phyloP scores from a whole-genome alignment of 257 asterid genomes.

The Hygrophila difformis region DNA sequence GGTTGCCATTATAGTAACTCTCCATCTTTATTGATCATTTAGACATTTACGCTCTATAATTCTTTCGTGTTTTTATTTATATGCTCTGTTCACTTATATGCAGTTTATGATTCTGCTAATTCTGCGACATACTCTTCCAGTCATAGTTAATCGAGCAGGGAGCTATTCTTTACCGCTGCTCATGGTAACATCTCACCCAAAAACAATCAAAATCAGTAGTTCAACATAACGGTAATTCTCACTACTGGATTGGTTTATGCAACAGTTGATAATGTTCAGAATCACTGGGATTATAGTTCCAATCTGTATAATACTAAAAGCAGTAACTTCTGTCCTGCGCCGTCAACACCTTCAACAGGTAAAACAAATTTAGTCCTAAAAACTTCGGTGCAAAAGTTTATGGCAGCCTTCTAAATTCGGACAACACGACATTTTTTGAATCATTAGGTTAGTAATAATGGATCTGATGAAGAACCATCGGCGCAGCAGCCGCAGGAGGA shows the following conservation, averaged over 20 bases:
- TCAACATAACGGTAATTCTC: too few relatives aligned
- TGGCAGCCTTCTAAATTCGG: neutral
- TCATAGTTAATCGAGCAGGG: conserved; percentile 56
- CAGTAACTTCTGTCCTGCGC: conserved; percentile 49
- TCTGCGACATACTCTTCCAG: conserved; percentile 74
- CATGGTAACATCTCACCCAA: conserved; percentile 44
- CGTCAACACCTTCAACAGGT: conserved; percentile 59
- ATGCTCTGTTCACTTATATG: conserved; percentile 7
- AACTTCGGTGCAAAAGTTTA: neutral
- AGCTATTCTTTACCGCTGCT: conserved; percentile 58
- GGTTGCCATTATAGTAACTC: conserved; percentile 60
- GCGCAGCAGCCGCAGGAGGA: too few relatives aligned
- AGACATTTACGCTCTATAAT: neutral
- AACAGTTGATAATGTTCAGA: conserved; percentile 63
- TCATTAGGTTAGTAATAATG: too few relatives aligned
- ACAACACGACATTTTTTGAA: too few relatives aligned
- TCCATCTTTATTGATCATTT: neutral
- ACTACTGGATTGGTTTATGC: conserved; percentile 2
- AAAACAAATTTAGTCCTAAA: neutral
- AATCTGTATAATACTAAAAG: conserved; percentile 70
- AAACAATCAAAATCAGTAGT: neutral
- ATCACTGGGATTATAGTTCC: conserved; percentile 71
- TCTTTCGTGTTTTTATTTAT: conserved; percentile 1
- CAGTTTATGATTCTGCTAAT: conserved; percentile 87
- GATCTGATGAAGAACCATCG: conserved; percentile 70